Evolutionary conservation across 805 yeast species (phyloP).

Genomic region (Blastobotrys mokoenaii): DNA sequence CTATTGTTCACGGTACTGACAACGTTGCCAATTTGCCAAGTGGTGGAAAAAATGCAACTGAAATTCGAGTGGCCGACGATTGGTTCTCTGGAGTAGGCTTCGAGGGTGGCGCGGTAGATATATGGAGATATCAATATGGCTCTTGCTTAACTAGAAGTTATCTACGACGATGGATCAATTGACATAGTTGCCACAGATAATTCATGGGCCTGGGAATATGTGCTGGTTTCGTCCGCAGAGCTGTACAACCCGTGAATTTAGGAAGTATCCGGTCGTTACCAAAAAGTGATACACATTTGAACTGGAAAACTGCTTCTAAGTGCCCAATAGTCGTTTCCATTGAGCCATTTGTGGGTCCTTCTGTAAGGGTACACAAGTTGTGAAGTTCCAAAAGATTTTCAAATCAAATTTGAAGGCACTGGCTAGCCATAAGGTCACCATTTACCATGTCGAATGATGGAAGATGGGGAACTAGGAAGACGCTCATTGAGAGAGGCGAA

Average conservation of each 20-base stretch:
- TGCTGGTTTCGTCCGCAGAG: constrained; percentile 19
- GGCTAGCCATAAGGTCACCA: constrained; percentile 13
- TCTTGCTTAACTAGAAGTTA: constrained; percentile 16
- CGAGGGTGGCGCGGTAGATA: constrained; percentile 20
- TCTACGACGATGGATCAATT: constrained; percentile 15
- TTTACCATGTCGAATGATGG: constrained; percentile 22
- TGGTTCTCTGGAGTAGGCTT: constrained; percentile 25
- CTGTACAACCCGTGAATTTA: constrained; percentile 24
- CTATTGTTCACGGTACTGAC: constrained; percentile 19
- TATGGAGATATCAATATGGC: constrained; percentile 20
- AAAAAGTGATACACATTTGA: background rate
- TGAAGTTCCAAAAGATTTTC: constrained; percentile 14
- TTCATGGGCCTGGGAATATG: constrained; percentile 16
- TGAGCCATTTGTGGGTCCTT: constrained; percentile 14
- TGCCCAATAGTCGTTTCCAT: constrained; percentile 2
- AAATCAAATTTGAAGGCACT: constrained; percentile 16
- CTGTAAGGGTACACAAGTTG: constrained; percentile 11
- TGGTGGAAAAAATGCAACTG: constrained; percentile 13
- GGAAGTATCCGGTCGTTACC: constrained; percentile 20
- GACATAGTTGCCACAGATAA: constrained; percentile 15
- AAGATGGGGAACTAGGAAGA: constrained; percentile 22
- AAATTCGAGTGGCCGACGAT: constrained; percentile 22
- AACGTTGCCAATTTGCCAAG: constrained; percentile 16
- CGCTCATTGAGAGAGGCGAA: constrained; percentile 21
- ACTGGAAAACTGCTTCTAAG: background rate